These are phyloP conservation scores for Diacronema lutheri DNA, from an alignment of 78 protist species.

Conservation along the genomic window DNA sequence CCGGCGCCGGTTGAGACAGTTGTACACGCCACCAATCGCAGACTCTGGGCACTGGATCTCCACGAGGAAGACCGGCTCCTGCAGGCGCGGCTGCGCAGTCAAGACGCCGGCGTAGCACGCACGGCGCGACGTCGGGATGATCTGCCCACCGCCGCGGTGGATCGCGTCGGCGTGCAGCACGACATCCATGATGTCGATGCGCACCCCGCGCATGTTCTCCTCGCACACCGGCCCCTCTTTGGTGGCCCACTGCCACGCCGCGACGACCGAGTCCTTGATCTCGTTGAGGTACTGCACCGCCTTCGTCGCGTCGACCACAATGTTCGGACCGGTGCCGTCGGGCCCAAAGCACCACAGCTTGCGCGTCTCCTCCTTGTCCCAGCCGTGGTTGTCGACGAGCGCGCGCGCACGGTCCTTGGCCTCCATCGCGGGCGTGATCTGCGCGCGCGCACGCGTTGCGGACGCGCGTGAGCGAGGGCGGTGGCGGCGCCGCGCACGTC, in stretches of 20 bases:
- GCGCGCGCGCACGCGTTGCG: too few relatives aligned
- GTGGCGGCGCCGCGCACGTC: neutral
- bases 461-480: too few relatives aligned
- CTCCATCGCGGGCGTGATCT: conserved; percentile 60
- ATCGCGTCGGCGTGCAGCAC: conserved; percentile 98
- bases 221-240: conserved; percentile 95
- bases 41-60: conserved; percentile 84
- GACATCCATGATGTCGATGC: conserved; percentile 89
- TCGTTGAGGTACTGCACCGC: conserved; percentile 93
- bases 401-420: conserved; percentile 75
- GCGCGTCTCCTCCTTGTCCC: conserved; percentile 81
- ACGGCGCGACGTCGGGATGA: conserved; percentile 90
- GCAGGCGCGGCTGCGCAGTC: conserved; percentile 81
- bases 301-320: conserved; percentile 85
- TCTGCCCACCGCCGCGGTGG: conserved; percentile 88
- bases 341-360: conserved; percentile 98
- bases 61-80: conserved; percentile 94
- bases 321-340: conserved; percentile 91
- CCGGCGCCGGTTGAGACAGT: conserved; percentile 82
- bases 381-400: conserved; percentile 79
- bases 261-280: conserved; percentile 91
- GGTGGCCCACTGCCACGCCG: conserved; percentile 93
- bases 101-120: conserved; percentile 78
- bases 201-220: conserved; percentile 94
- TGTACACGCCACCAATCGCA: conserved; percentile 92